Evolutionary conservation across 495 filamentous ascomycete species (phyloP).

Genomic region (Cryomyces minteri): DNA sequence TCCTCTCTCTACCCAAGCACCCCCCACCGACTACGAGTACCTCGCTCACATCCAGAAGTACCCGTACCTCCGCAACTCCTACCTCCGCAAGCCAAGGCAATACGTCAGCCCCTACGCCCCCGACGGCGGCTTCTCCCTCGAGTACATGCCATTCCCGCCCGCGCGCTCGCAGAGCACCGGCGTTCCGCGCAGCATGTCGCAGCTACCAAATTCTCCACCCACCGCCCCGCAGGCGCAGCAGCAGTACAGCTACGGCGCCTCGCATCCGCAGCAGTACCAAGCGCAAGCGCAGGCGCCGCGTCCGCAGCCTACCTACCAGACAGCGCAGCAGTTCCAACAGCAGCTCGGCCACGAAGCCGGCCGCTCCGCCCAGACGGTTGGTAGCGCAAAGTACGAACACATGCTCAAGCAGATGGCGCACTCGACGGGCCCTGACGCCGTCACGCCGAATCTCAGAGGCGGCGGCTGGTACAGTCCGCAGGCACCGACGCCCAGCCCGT

Average conservation of each 20-base stretch:
- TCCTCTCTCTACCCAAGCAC: neutral
- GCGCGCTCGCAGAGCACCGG: neutral
- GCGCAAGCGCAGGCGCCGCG: neutral
- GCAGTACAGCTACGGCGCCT: conserved; percentile 1
- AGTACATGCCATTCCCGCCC: conserved; percentile 10
- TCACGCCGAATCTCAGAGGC: conserved; percentile 2
- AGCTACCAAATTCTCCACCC: neutral
- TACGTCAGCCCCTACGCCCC: conserved; percentile 18
- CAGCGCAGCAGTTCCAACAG: conserved; percentile 5
- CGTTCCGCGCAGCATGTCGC: conserved; percentile 2
- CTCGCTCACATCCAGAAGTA: conserved; percentile 18
- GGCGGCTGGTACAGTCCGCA: conserved; percentile 4
- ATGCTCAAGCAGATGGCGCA: conserved; percentile 1
- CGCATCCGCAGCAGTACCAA: neutral
- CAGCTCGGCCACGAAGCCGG: conserved; percentile 1
- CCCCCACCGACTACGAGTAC: conserved; percentile 9
- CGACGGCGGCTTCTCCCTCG: conserved; percentile 13
- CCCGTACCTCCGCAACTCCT: conserved; percentile 20
- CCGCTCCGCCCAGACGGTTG: conserved; percentile 4
- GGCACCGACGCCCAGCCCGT: conserved; percentile 8
- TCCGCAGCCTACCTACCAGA: conserved; percentile 5
- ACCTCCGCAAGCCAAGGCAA: conserved; percentile 13
- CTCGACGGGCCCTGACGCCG: conserved; percentile 6
- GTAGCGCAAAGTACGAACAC: neutral
- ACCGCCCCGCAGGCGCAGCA: neutral